These are phyloP conservation scores for Prototheca cutis DNA, from an alignment of 163 green algal species.

Conservation along the genomic window DNA sequence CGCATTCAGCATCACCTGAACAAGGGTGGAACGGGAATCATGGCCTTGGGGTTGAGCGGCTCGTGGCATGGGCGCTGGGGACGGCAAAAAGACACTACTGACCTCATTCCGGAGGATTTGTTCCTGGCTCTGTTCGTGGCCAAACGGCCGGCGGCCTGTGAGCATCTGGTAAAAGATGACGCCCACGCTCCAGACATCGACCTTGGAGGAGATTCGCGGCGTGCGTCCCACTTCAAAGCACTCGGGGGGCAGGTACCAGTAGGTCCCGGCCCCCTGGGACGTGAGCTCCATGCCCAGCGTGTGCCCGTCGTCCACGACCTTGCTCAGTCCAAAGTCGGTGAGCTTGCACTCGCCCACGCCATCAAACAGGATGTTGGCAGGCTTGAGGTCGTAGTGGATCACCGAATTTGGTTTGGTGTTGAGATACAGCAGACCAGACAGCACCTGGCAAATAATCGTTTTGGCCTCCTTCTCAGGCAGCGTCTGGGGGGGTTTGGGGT, in stretches of 20 bases:
- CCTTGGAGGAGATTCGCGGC: slow-evolving; percentile 72
- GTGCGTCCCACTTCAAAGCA: slow-evolving; percentile 71
- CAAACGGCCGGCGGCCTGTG: slow-evolving; percentile 77
- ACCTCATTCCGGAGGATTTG: slow-evolving; percentile 76
- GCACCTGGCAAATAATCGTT: slow-evolving; percentile 65
- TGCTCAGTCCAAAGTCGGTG: slow-evolving; percentile 81
- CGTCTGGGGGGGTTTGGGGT: slow-evolving; percentile 22
- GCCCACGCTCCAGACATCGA: slow-evolving; percentile 87
- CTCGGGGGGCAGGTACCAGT: slow-evolving; percentile 96
- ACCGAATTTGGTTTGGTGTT: slow-evolving; percentile 51
- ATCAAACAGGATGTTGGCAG: slow-evolving; percentile 95
- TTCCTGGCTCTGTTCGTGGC: slow-evolving; percentile 70
- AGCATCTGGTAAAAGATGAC: slow-evolving; percentile 96
- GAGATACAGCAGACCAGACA: slow-evolving; percentile 71
- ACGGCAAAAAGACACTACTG: too few species aligned
- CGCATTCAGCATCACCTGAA: slow-evolving; percentile 59
- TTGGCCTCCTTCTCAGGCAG: slow-evolving; percentile 82
- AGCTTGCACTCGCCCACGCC: slow-evolving; percentile 75
- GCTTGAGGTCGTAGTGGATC: slow-evolving; percentile 96
- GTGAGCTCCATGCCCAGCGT: slow-evolving; percentile 83
- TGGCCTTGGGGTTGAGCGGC: not conserved
- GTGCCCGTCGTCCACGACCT: slow-evolving; percentile 67
- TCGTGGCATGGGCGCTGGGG: too few species aligned
- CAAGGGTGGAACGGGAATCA: not conserved
- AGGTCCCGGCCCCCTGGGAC: slow-evolving; percentile 87